Conservation (phyloP, 129 eudicot species). For the Centaurea solstitialis region DNA sequence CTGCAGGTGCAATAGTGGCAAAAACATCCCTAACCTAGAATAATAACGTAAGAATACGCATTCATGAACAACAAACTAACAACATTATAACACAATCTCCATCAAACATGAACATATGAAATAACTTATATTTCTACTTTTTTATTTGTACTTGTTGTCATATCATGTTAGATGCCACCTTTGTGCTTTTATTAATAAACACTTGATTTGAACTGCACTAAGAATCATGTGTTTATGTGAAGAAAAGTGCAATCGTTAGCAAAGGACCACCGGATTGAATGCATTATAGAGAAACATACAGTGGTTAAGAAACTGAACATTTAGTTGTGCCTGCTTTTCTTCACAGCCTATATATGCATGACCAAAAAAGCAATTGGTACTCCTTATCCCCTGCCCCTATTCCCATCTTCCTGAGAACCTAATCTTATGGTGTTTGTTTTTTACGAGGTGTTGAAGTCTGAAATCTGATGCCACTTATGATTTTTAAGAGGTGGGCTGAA, state of each 20-base stretch:
- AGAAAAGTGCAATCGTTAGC: neutral
- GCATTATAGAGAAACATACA: neutral
- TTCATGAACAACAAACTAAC: neutral
- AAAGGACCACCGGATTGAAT: neutral
- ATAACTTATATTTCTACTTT: neutral
- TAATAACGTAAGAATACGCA: neutral
- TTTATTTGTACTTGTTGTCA: neutral
- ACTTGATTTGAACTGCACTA: neutral
- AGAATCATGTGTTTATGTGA: neutral
- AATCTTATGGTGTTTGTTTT: neutral
- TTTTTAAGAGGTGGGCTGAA: too few relatives aligned
- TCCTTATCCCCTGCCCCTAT: neutral
- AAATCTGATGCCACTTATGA: too few relatives aligned
- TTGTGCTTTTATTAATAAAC: neutral
- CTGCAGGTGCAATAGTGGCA: conserved; percentile 84
- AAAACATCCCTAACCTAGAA: conserved; percentile 86
- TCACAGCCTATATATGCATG: neutral
- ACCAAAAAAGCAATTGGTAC: neutral
- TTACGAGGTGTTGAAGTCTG: too few relatives aligned
- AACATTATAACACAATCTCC: neutral
- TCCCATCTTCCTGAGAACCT: neutral
- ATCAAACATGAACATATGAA: neutral
- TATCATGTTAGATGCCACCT: neutral
- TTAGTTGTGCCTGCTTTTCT: neutral
- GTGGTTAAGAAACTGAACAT: neutral